Conservation (phyloP, 1,284 basidiomycete species). For the Coniferiporia sulphurascens region DNA sequence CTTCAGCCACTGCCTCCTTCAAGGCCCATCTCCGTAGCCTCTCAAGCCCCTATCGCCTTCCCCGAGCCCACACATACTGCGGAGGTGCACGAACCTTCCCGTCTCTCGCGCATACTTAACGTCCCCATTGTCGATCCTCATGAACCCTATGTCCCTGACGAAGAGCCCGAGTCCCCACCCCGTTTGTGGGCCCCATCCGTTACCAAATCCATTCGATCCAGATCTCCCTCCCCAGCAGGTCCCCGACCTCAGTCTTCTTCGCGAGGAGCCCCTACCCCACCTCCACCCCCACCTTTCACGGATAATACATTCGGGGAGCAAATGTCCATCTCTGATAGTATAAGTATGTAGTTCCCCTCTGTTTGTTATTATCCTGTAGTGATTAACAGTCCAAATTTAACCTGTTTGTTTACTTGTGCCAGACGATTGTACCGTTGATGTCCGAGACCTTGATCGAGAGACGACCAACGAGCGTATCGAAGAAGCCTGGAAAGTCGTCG, state of each 20-base stretch:
- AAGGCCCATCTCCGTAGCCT: not conserved
- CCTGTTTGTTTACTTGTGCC: not conserved
- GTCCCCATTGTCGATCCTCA: constrained; percentile 13
- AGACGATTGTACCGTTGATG: constrained; percentile 14
- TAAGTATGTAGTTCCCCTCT: not conserved
- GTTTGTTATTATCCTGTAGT: not conserved
- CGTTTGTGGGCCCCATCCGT: not conserved
- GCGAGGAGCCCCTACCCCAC: not conserved
- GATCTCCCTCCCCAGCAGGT: constrained; percentile 13
- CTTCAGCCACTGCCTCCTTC: not conserved
- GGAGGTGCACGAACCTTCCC: constrained; percentile 1
- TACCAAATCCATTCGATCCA: constrained; percentile 1
- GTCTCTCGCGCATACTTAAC: constrained; percentile 7
- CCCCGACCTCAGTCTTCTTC: constrained; percentile 6
- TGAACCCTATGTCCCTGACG: constrained; percentile 1
- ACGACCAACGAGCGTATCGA: constrained; percentile 7
- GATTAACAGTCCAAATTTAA: not conserved
- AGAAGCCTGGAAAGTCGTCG: constrained; percentile 16
- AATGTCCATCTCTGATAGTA: constrained; percentile 6
- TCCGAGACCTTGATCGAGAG: constrained; percentile 9
- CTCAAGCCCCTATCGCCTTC: not conserved
- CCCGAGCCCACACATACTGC: not conserved
- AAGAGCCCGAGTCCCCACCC: not conserved
- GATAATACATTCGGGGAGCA: not conserved
- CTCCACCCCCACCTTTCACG: not conserved